These are phyloP conservation scores for Diaporthe caulivora DNA, from an alignment of 2,329 filamentous ascomycete genomes.

Conservation along the genomic window DNA sequence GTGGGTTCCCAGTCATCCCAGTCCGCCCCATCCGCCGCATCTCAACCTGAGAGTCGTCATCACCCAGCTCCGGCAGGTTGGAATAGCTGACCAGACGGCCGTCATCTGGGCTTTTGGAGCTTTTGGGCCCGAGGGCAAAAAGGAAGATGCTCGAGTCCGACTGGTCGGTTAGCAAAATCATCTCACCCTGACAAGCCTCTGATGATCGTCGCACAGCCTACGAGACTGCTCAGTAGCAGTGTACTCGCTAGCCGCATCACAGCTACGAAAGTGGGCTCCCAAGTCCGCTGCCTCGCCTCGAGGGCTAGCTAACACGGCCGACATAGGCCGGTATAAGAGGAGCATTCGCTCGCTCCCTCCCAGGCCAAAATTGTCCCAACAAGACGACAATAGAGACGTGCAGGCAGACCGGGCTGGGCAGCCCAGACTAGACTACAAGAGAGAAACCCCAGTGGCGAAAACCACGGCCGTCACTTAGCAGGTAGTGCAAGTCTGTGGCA, in stretches of 20 bases:
- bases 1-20: slow-evolving; percentile 31
- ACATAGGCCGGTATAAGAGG: background rate
- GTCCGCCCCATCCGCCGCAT: slow-evolving; percentile 29
- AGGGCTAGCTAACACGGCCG: background rate
- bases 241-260: background rate
- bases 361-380: background rate
- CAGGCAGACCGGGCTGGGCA: background rate
- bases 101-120: background rate
- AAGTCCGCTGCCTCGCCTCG: background rate
- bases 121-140: background rate
- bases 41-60: slow-evolving; percentile 5
- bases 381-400: too few relatives aligned
- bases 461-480: background rate
- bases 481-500: background rate
- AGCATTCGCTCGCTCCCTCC: background rate
- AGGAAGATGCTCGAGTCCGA: background rate
- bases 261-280: background rate
- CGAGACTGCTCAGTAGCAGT: background rate
- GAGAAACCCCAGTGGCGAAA: slow-evolving; percentile 9
- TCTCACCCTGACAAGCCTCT: slow-evolving; percentile 3
- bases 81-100: background rate
- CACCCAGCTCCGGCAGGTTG: background rate
- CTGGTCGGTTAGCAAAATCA: background rate
- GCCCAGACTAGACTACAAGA: background rate
- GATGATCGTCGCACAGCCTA: background rate